Evolutionary conservation across 2,329 filamentous ascomycete species (phyloP), one percentile per base, ranked within the genome.

Genomic region (Nemania sp.): DNA sequence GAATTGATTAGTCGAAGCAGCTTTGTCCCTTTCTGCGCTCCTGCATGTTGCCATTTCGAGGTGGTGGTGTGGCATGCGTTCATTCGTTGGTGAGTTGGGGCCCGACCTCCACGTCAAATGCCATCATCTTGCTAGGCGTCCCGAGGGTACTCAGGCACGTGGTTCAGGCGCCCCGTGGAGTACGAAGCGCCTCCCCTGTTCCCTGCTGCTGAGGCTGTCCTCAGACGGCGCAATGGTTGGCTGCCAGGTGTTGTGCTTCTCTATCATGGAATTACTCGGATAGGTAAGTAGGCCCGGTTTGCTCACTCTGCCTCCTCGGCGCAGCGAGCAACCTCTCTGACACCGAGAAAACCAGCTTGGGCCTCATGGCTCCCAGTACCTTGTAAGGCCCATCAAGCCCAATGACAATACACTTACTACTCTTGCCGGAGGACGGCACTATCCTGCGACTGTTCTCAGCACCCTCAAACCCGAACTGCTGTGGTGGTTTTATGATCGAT

Each of bases 11-110:
- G 62, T 67, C 42, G 57, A 39, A 54, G 56, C 51, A 57, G 51
- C 66, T 64, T 62, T 65, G 55, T 62, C 62, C 52, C 67, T 66
- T 65, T 64, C 59, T 69, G 62, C 64, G 55, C 58, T 59, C 49
- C 69, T 72, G 72, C 72, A 73, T 65, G 59, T 68, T 59, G 68
- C 65, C 62, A 65, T 68, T 71, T 67, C 62, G 65, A 66, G 62
- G 50, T 62, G 59, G 54, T 62, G 62, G 71, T 73, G 72, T 73
- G 72, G 69, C 71, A 73, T 54, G 46, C 62, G 51, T 66, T 71
- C 56, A 73, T 73, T 73, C 69, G 72, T 63, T 65, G 62, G 64
- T 51, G 58, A n/a, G 57, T 68, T 71, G 69, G 65, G 65, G 48
- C 67, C 68, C 66, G 67, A 71, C 65, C 64, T 71, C 65, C 67